Evolutionary conservation across 768 basidiomycete species (phyloP).

Genomic region (Rhodosporidiobolus sp.): DNA sequence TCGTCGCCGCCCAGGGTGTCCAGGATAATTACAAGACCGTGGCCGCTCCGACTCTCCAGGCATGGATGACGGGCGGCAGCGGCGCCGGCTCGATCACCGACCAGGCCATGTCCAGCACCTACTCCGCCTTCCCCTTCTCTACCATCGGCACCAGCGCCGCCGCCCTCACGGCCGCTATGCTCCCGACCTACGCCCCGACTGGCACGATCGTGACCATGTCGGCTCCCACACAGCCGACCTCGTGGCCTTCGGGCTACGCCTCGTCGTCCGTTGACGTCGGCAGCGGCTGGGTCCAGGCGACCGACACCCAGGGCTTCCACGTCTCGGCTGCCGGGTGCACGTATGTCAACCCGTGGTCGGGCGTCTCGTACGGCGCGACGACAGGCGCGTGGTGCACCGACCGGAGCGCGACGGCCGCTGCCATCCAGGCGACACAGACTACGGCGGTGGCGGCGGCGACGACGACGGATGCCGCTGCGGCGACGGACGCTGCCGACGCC

Average conservation of each 20-base stretch:
- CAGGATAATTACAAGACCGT: conserved; percentile 53
- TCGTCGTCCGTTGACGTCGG: conserved; percentile 58
- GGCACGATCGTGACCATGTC: conserved; percentile 46
- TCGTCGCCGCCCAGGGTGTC: conserved; percentile 50
- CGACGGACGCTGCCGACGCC: no score
- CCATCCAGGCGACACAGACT: background rate
- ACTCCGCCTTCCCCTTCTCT: conserved; percentile 40
- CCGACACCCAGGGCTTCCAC: conserved; percentile 63
- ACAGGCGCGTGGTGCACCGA: conserved; percentile 5
- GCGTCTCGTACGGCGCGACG: background rate
- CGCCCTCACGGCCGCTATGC: conserved; percentile 38
- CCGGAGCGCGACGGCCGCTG: background rate
- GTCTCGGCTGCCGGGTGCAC: conserved; percentile 68
- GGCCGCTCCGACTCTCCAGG: conserved; percentile 52
- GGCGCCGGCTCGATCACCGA: conserved; percentile 64
- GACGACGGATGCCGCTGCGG: no score
- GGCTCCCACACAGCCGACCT: conserved; percentile 51
- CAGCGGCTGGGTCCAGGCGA: conserved; percentile 75
- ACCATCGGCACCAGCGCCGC: conserved; percentile 25
- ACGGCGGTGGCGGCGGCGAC: conserved; percentile 13
- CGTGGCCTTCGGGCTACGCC: conserved; percentile 51
- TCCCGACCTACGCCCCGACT: conserved; percentile 50
- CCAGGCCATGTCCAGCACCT: conserved; percentile 27
- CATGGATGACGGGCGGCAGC: conserved; percentile 73
- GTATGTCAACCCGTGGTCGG: conserved; percentile 71